Conservation (phyloP, 495 filamentous ascomycete genomes). For the Chaetomium fimeti region DNA sequence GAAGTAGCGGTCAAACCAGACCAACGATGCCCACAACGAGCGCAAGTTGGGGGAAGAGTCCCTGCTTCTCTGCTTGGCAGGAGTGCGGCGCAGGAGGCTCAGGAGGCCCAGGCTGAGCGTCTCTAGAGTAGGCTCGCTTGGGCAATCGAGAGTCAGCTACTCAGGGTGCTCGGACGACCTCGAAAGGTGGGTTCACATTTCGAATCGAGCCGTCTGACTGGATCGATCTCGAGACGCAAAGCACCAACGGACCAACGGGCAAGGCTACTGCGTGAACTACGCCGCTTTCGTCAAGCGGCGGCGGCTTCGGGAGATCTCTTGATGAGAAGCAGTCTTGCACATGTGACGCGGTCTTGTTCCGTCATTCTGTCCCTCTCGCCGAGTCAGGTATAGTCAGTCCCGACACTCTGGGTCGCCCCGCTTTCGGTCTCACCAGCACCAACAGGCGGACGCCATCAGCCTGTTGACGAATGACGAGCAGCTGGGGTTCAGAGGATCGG, state of each 20-base stretch:
- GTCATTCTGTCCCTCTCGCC: not conserved
- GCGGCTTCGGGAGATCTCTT: not conserved
- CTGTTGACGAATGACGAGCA: conserved; percentile 1
- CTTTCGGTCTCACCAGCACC: too few species aligned
- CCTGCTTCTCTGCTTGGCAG: not conserved
- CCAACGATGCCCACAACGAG: not conserved
- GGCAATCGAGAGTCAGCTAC: not conserved
- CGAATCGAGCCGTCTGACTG: not conserved
- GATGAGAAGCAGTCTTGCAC: not conserved
- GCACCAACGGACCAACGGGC: not conserved
- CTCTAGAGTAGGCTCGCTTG: not conserved
- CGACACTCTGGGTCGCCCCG: too few species aligned
- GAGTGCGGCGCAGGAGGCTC: not conserved
- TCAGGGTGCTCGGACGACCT: not conserved
- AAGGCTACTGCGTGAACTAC: not conserved
- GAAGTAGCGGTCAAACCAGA: conserved; percentile 9
- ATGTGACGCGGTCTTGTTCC: not conserved
- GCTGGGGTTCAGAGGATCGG: not conserved
- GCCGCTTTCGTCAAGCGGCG: not conserved
- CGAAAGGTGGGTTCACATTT: not conserved
- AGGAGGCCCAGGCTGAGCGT: not conserved
- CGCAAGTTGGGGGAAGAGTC: not conserved
- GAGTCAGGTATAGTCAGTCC: too few species aligned
- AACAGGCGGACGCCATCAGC: too few species aligned
- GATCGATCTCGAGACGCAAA: not conserved